phyloP scores from a whole-genome alignment of 176 grass and related monocot genomes.

The Sorghum bicolor region DNA sequence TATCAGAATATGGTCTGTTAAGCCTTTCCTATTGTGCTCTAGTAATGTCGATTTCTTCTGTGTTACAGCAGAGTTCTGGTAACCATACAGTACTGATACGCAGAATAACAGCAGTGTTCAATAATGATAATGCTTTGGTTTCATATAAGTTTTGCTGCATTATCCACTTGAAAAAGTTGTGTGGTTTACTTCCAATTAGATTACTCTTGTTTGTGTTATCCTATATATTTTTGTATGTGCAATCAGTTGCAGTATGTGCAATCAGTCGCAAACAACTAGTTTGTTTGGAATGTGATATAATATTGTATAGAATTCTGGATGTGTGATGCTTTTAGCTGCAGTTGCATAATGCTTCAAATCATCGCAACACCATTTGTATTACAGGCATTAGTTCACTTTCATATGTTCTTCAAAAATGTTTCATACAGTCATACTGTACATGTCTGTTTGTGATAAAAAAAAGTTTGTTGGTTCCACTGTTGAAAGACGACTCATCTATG shows the following conservation, averaged over 20 bases:
- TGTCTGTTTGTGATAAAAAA: not conserved
- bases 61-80: not conserved
- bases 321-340: not conserved
- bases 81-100: not conserved
- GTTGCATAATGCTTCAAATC: not conserved
- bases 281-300: not conserved
- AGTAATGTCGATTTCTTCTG: constrained; percentile 3
- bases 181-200: constrained; percentile 17
- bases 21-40: not conserved
- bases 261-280: not conserved
- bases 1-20: not conserved
- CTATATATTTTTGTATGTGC: not conserved
- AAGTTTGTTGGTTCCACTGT: not conserved
- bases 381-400: not conserved
- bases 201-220: not conserved
- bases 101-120: not conserved
- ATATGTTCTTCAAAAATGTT: not conserved
- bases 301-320: not conserved
- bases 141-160: not conserved
- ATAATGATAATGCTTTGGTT: not conserved
- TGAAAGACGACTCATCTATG: not conserved
- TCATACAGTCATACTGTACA: not conserved
- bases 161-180: not conserved
- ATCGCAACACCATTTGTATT: not conserved
- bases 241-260: not conserved